Conservation (phyloP, 805 yeast genomes). For the Teunomyces panamensis region DNA sequence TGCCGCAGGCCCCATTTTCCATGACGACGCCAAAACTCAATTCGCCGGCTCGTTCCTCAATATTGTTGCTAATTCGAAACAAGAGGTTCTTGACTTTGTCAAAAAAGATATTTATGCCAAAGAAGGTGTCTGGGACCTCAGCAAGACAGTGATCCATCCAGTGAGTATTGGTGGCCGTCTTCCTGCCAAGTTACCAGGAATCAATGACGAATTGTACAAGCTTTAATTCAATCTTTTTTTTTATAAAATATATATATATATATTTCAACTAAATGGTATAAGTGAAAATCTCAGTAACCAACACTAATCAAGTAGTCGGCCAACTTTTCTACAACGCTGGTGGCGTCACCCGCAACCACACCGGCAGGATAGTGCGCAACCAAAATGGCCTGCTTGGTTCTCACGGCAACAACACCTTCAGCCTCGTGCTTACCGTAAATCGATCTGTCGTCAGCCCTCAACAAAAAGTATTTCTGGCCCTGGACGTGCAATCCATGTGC, state of each 20-base stretch:
- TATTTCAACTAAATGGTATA: no score
- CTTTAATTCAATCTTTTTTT: not conserved
- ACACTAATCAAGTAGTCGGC: slow-evolving; percentile 92
- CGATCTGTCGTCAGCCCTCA: slow-evolving; percentile 88
- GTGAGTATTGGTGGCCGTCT: slow-evolving; percentile 34
- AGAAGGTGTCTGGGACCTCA: slow-evolving; percentile 75
- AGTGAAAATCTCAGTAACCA: slow-evolving; percentile 53
- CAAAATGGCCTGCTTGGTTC: slow-evolving; percentile 89
- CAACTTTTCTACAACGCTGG: slow-evolving; percentile 89
- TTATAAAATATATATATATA: no score
- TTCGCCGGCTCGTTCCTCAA: slow-evolving; percentile 71
- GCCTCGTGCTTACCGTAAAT: slow-evolving; percentile 90
- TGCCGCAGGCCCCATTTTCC: slow-evolving; percentile 43
- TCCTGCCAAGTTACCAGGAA: slow-evolving; percentile 35
- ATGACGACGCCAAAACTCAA: slow-evolving; percentile 41
- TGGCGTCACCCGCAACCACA: slow-evolving; percentile 92
- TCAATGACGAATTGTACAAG: slow-evolving; percentile 11
- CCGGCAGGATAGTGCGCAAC: slow-evolving; percentile 94
- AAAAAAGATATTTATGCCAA: slow-evolving; percentile 60
- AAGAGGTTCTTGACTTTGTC: slow-evolving; percentile 63
- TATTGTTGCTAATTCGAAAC: slow-evolving; percentile 59
- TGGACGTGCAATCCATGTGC: slow-evolving; percentile 82
- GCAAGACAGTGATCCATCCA: slow-evolving; percentile 58
- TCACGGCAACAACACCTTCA: slow-evolving; percentile 84
- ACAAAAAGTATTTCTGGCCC: slow-evolving; percentile 81